A percentile compares a stretch with the other conserved stretches of the same genome.
phyloP scores from a whole-genome alignment of 2,329 filamentous ascomycete genomes.

The Fusarium anguioides region DNA sequence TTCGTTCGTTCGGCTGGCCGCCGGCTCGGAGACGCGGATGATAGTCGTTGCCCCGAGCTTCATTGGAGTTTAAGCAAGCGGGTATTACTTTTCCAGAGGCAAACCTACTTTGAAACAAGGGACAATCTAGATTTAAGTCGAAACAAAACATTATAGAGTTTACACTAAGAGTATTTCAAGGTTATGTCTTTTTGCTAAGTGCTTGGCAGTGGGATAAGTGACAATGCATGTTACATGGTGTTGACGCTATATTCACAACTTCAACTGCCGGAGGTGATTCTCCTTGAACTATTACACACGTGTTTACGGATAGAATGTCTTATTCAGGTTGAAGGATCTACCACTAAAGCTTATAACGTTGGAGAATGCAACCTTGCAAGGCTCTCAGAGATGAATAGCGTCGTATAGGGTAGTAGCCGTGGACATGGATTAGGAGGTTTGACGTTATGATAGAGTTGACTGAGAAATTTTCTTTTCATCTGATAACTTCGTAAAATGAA shows the following conservation, averaged over 20 bases:
- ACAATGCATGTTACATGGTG: neutral
- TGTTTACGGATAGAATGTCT: neutral
- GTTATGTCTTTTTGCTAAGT: neutral
- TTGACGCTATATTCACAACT: neutral
- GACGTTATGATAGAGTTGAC: neutral
- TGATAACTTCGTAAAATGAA: neutral
- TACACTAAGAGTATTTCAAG: neutral
- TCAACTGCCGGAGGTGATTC: slow-evolving; percentile 16
- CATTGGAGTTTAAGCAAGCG: neutral
- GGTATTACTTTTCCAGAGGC: neutral
- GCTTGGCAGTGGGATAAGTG: neutral
- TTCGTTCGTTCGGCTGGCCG: neutral
- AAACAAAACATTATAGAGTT: neutral
- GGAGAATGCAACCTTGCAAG: neutral
- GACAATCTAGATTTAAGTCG: neutral
- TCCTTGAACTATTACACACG: neutral
- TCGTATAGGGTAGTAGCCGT: slow-evolving; percentile 14
- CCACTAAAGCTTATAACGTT: neutral
- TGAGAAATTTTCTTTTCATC: neutral
- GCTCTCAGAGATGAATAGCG: neutral
- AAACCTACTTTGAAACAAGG: slow-evolving; percentile 19
- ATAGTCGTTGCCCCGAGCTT: neutral
- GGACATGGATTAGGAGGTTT: neutral
- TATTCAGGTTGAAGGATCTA: neutral
- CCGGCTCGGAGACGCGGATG: neutral